Conservation (phyloP, 768 basidiomycete genomes). For the Podaxis sp. region DNA sequence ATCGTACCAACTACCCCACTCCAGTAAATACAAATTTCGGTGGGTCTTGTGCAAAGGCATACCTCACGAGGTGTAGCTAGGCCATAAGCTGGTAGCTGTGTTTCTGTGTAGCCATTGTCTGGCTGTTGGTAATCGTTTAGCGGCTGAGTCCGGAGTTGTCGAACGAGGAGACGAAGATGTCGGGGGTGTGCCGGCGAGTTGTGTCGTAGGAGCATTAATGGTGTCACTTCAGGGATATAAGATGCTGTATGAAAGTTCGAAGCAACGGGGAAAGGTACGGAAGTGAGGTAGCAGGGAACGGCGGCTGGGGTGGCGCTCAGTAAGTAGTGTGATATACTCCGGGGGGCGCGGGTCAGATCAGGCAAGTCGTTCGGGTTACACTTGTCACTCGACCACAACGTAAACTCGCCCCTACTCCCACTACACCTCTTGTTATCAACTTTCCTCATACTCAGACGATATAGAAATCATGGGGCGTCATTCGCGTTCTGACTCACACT, state of each 20-base stretch:
- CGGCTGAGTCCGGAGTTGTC: conserved; percentile 56
- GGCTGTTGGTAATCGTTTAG: conserved; percentile 37
- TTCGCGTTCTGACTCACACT: conserved; percentile 42
- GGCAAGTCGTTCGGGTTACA: background rate
- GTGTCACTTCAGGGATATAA: background rate
- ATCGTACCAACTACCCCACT: conserved; percentile 66
- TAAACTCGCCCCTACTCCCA: background rate
- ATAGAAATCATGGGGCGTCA: conserved; percentile 40
- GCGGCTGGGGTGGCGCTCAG: background rate
- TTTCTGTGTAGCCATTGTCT: conserved; percentile 14
- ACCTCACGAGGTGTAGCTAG: conserved; percentile 59
- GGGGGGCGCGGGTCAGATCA: background rate
- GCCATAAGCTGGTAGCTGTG: conserved; percentile 37
- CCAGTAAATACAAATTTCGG: background rate
- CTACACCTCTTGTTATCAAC: background rate
- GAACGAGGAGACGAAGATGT: conserved; percentile 19
- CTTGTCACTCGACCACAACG: background rate
- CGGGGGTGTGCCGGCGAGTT: background rate
- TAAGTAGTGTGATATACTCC: background rate
- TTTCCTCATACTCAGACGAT: conserved; percentile 3
- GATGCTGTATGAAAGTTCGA: background rate
- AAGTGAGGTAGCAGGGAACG: background rate
- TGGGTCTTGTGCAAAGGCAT: background rate
- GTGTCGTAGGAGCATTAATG: conserved; percentile 13
- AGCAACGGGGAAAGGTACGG: background rate